phyloP scores from a whole-genome alignment of 371 early-diverging fungal genomes.

The Apophysomyces elegans region DNA sequence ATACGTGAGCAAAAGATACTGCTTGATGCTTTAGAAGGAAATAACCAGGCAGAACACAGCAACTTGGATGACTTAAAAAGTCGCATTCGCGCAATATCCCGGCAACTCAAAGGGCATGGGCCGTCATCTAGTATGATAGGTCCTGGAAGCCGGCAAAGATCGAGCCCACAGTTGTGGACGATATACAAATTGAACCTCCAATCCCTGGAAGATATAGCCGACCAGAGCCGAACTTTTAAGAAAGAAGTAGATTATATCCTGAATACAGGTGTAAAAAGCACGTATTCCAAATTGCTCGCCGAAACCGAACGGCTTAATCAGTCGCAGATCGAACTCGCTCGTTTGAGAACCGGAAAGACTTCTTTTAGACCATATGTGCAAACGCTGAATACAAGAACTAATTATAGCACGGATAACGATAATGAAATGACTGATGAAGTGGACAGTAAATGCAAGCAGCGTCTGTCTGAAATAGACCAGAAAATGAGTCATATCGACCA shows the following conservation, averaged over 20 bases:
- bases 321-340: slow-evolving; percentile 19
- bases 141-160: slow-evolving; percentile 5
- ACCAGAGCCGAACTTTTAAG: slow-evolving; percentile 30
- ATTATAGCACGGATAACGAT: slow-evolving; percentile 15
- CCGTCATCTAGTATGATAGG: slow-evolving; percentile 14
- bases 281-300: slow-evolving; percentile 19
- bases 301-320: slow-evolving; percentile 32
- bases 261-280: slow-evolving; percentile 26
- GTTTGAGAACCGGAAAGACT: slow-evolving; percentile 4
- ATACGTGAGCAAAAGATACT: slow-evolving; percentile 32
- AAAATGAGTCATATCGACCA: slow-evolving; percentile 2
- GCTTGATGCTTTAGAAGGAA: slow-evolving; percentile 17
- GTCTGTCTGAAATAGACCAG: not conserved
- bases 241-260: slow-evolving; percentile 46
- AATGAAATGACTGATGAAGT: not conserved
- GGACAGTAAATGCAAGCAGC: not conserved
- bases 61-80: slow-evolving; percentile 32
- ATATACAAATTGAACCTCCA: slow-evolving; percentile 40
- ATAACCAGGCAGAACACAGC: not conserved
- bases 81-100: slow-evolving; percentile 27
- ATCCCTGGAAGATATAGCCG: slow-evolving; percentile 36
- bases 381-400: slow-evolving; percentile 42
- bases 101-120: slow-evolving; percentile 24
- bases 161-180: slow-evolving; percentile 26
- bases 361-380: slow-evolving; percentile 38